These are phyloP conservation scores for Nepenthes mirabilis DNA, from an alignment of 148 eudicot genomes.

Conservation along the genomic window DNA sequence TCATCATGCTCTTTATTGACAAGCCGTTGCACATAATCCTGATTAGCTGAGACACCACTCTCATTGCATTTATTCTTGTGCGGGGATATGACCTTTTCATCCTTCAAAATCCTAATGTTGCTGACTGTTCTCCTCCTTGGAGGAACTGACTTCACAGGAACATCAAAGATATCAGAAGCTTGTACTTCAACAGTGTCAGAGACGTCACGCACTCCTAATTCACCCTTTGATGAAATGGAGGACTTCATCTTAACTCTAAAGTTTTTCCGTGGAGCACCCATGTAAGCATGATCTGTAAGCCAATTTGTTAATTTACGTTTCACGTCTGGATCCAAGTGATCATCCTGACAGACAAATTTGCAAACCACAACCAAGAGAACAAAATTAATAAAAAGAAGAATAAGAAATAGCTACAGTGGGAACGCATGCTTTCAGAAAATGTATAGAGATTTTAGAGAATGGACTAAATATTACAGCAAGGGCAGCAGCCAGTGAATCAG, in stretches of 20 bases:
- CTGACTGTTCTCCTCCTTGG: slow-evolving; percentile 66
- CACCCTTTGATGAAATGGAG: slow-evolving; percentile 28
- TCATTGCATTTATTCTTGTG: slow-evolving; percentile 20
- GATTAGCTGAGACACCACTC: slow-evolving; percentile 20
- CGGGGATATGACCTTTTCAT: slow-evolving; percentile 21
- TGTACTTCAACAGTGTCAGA: slow-evolving; percentile 27
- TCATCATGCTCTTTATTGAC: slow-evolving; percentile 18
- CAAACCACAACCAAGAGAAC: slow-evolving; percentile 6
- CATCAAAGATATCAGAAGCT: slow-evolving; percentile 32
- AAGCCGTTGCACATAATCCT: slow-evolving; percentile 12
- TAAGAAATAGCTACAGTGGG: background rate
- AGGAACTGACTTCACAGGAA: slow-evolving; percentile 68
- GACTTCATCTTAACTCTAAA: slow-evolving; percentile 35
- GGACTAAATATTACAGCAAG: slow-evolving; percentile 43
- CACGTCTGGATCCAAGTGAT: slow-evolving; percentile 44
- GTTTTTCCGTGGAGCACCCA: slow-evolving; percentile 37
- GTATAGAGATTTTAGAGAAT: slow-evolving; percentile 8
- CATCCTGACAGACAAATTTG: slow-evolving; percentile 30
- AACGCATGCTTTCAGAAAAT: slow-evolving; percentile 1
- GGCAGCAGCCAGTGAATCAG: slow-evolving; percentile 42
- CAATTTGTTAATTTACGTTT: slow-evolving; percentile 46
- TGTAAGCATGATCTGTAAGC: slow-evolving; percentile 50
- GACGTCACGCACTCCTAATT: slow-evolving; percentile 22
- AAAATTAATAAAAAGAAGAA: slow-evolving; percentile 1
- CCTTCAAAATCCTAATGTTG: slow-evolving; percentile 39